Conservation (phyloP, 345 rosid species). For the Moricandia moricandioides region DNA sequence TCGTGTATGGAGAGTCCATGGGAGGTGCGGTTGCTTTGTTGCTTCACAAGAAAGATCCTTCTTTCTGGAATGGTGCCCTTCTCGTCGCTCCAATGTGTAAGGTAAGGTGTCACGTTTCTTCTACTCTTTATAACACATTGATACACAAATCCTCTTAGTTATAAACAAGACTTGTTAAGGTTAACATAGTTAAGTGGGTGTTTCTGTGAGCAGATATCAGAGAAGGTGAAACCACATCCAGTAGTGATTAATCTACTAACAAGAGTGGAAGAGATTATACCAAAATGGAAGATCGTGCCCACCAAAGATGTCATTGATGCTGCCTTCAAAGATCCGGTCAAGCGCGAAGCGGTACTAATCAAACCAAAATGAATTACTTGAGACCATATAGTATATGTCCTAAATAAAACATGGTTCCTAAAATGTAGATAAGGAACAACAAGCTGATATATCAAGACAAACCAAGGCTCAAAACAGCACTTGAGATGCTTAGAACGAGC, state of each 20-base stretch:
- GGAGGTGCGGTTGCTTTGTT: slow-evolving; percentile 93
- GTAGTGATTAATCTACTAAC: slow-evolving; percentile 75
- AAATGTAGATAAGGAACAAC: slow-evolving; percentile 69
- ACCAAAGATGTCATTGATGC: slow-evolving; percentile 80
- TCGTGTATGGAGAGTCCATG: slow-evolving; percentile 97
- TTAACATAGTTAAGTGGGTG: neutral
- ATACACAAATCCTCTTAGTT: neutral
- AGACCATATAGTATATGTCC: neutral
- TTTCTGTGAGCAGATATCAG: slow-evolving; percentile 62
- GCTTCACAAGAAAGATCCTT: slow-evolving; percentile 77
- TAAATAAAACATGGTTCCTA: neutral
- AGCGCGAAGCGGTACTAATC: slow-evolving; percentile 67
- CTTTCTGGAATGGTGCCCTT: slow-evolving; percentile 82
- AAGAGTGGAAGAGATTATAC: slow-evolving; percentile 70
- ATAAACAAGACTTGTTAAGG: neutral
- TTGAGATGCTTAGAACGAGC: slow-evolving; percentile 93
- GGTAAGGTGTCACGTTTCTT: neutral
- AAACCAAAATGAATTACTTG: neutral
- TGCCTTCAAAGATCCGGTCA: slow-evolving; percentile 76
- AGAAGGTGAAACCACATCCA: slow-evolving; percentile 92
- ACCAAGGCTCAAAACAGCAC: slow-evolving; percentile 89
- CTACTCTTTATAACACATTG: neutral
- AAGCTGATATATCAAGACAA: slow-evolving; percentile 93
- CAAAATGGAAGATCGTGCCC: slow-evolving; percentile 97
- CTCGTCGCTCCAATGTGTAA: slow-evolving; percentile 99